phyloP scores from a whole-genome alignment of 2,329 filamentous ascomycete genomes.

The Cladosporium sp. region DNA sequence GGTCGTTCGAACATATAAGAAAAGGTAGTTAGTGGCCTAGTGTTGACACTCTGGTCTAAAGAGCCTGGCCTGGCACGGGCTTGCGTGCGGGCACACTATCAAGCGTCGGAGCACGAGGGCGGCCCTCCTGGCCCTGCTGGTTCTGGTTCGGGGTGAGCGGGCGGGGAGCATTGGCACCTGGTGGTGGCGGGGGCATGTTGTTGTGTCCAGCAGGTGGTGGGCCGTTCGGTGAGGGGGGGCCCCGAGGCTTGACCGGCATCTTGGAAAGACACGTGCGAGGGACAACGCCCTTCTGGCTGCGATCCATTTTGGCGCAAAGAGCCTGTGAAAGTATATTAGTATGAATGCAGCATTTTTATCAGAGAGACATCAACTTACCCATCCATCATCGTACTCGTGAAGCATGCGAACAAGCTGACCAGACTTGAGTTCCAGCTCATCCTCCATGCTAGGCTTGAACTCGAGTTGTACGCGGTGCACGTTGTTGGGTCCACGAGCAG shows the following conservation, averaged over 20 bases:
- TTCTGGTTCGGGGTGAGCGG: conserved; percentile 27
- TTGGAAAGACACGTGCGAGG: conserved; percentile 92
- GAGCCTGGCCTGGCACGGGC: conserved; percentile 46
- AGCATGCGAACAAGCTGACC: conserved; percentile 85
- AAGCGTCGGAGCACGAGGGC: conserved; percentile 28
- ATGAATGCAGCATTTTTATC: background rate
- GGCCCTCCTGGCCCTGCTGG: conserved; percentile 20
- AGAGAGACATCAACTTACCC: conserved; percentile 63
- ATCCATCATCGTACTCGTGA: conserved; percentile 97
- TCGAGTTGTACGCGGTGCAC: conserved; percentile 94
- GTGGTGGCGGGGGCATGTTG: conserved; percentile 32
- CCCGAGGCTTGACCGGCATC: conserved; percentile 83
- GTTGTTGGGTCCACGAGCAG: conserved; percentile 52
- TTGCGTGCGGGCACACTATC: conserved; percentile 43
- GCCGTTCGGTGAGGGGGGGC: conserved; percentile 50
- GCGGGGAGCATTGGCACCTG: conserved; percentile 27
- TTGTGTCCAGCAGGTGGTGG: conserved; percentile 33
- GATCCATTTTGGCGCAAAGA: conserved; percentile 86
- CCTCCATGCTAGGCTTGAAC: conserved; percentile 88
- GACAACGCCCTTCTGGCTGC: conserved; percentile 87
- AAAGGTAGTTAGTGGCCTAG: background rate
- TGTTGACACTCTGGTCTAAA: conserved; percentile 6
- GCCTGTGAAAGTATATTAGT: conserved; percentile 54
- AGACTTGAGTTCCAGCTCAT: conserved; percentile 78
- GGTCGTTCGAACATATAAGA: conserved; percentile 5